Evolutionary conservation across 169 alveolate genomes (phyloP).

Genomic region (Plasmodium fragile): DNA sequence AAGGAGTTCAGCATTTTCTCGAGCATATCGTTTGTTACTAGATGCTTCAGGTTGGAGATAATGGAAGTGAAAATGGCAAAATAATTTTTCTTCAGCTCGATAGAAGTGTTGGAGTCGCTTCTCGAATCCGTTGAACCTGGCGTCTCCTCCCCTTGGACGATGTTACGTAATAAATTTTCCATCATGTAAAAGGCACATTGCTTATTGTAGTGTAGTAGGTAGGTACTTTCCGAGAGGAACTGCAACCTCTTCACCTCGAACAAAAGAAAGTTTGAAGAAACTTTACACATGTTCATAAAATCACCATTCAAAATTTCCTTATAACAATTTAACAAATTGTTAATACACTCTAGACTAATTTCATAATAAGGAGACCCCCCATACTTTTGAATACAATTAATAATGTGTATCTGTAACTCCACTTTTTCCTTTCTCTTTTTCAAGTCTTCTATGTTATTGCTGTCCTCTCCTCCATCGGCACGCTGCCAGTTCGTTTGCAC

Average conservation of each 20-base stretch:
- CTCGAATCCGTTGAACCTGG: too few species aligned
- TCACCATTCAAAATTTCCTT: conserved; percentile 37
- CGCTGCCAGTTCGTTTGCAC: background rate
- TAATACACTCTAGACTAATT: conserved; percentile 27
- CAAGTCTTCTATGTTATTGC: background rate
- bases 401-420: conserved; percentile 21
- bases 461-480: background rate
- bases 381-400: conserved; percentile 48
- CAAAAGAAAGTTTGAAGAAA: background rate
- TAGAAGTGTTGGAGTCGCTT: background rate
- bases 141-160: conserved; percentile 1
- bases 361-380: conserved; percentile 66
- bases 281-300: background rate
- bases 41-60: conserved; percentile 9
- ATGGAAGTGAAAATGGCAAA: conserved; percentile 51
- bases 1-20: conserved; percentile 32
- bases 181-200: conserved; percentile 58
- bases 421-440: conserved; percentile 14
- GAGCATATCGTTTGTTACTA: conserved; percentile 34
- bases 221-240: conserved; percentile 24
- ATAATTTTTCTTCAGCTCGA: conserved; percentile 52
- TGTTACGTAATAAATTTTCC: conserved; percentile 19
- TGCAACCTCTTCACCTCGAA: conserved; percentile 62
- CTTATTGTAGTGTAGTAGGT: conserved; percentile 59
- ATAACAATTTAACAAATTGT: conserved; percentile 15